A percentile compares a stretch with the other conserved stretches of the same genome.
phyloP scores from a whole-genome alignment of 108 stramenopile genomes.

The Halocafeteria seosinensis region DNA sequence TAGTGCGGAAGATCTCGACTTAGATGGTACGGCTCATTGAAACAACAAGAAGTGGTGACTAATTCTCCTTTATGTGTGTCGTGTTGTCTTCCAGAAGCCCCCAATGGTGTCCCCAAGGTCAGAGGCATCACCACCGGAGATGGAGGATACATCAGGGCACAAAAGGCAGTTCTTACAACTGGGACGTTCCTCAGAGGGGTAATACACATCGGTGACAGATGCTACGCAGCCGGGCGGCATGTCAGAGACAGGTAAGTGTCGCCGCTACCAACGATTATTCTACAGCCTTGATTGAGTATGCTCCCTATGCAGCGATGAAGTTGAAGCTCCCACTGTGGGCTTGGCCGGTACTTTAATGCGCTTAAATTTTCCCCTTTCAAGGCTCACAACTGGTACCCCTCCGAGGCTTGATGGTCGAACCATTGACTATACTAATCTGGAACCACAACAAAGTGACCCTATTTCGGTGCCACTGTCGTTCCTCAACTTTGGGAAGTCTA shows the following conservation, averaged over 20 bases:
- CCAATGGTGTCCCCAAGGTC: not conserved
- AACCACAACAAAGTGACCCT: conserved; percentile 61
- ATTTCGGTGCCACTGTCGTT: conserved; percentile 46
- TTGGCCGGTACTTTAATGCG: conserved; percentile 65
- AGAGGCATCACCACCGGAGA: conserved; percentile 7
- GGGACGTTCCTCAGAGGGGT: conserved; percentile 87
- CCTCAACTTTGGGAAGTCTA: conserved; percentile 25
- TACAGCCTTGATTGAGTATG: not conserved
- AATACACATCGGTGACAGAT: conserved; percentile 56
- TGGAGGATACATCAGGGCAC: conserved; percentile 43
- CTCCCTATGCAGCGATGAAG: not conserved
- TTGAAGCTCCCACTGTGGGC: conserved; percentile 79
- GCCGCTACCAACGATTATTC: not conserved
- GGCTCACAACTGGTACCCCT: conserved; percentile 92
- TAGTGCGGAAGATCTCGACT: conserved; percentile 67
- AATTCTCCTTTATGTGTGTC: too few relatives aligned
- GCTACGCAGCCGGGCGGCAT: conserved; percentile 66
- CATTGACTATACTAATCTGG: conserved; percentile 68
- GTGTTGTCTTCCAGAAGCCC: too few relatives aligned
- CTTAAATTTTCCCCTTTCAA: conserved; percentile 63
- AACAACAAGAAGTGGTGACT: too few relatives aligned
- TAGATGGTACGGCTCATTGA: conserved; percentile 49
- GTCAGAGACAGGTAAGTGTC: not conserved
- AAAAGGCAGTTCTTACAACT: conserved; percentile 76
- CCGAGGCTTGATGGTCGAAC: conserved; percentile 72